Evolutionary conservation across 1,284 basidiomycete species (phyloP), one percentile per base, ranked within the genome.

Genomic region (Moesziomyces aphidis): DNA sequence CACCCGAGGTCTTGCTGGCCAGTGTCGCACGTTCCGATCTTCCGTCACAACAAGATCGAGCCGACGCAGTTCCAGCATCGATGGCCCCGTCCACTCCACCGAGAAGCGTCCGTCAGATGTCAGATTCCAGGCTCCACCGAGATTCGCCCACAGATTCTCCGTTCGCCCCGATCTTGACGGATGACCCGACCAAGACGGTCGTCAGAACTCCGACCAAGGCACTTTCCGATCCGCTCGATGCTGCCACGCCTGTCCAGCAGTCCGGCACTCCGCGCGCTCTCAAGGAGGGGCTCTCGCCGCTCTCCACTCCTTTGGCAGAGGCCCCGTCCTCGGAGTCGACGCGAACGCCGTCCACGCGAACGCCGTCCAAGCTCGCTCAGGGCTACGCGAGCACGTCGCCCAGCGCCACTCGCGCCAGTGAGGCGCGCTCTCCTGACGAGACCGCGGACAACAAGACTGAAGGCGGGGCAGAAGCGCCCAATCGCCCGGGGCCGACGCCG

Each of bases 401-500:
- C 39, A 50, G 31, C 11, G 23, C 19, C 26, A 28, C 26, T 8
- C 6, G 26, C 4, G 7, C 52, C 10, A 13, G 5, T 10, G 21
- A 42, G 15, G 39, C 13, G 17, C 39, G 13, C 36, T 36, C 36
- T 4, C 6, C 52, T 13, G 9, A 39, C 52, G 22, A 39, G 17
- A 4, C 11, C 1, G 8, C 50, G 1, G 36, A 24, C 3, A 44
- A 48, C 22, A 43, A 45, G 23, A 49, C 48, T 17, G 28, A 4
- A 15, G 8, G 8, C 17, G 57, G 62, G 2, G 13, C 26, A 5
- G 69, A 66, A 21, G 44, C 48, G 22, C 63, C 61, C 15, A 47
- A 59, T 23, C 42, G 75, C 11, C 77, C 77, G 0, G 72, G 72
- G 1, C 77, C 77, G 1, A 79, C 75, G 11, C 77, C 77, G 1